These are phyloP conservation scores for Pleomassaria siparia DNA, from an alignment of 2,329 filamentous ascomycete genomes.

Conservation along the genomic window DNA sequence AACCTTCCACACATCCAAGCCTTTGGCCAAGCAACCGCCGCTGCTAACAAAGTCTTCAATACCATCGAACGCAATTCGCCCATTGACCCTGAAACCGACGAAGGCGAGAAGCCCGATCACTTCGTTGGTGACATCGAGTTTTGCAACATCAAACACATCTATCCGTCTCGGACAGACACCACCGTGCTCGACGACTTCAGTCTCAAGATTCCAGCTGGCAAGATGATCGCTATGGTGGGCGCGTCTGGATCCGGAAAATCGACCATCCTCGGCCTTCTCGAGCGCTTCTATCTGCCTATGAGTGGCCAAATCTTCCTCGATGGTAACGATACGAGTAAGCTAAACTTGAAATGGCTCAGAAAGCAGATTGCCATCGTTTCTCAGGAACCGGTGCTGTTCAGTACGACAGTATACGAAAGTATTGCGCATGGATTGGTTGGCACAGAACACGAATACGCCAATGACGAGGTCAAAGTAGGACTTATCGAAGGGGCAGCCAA, in stretches of 20 bases:
- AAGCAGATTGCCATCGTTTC: conserved; percentile 91
- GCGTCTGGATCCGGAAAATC: conserved; percentile 94
- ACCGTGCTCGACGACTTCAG: conserved; percentile 83
- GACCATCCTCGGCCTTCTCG: conserved; percentile 89
- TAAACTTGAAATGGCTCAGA: conserved; percentile 89
- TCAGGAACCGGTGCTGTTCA: conserved; percentile 90
- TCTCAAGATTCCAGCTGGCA: conserved; percentile 80
- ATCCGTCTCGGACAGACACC: conserved; percentile 89
- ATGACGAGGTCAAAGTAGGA: conserved; percentile 67
- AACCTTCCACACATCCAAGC: conserved; percentile 74
- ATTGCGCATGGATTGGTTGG: conserved; percentile 90
- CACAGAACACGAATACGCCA: conserved; percentile 67
- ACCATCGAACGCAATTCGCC: conserved; percentile 90
- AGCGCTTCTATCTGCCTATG: conserved; percentile 92
- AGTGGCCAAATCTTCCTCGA: conserved; percentile 78
- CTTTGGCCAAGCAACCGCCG: conserved; percentile 79
- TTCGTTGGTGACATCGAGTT: conserved; percentile 80
- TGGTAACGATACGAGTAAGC: conserved; percentile 73
- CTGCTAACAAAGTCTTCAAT: conserved; percentile 87
- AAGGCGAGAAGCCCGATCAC: conserved; percentile 71
- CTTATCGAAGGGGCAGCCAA: conserved; percentile 79
- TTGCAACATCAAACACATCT: conserved; percentile 84
- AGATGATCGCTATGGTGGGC: conserved; percentile 90
- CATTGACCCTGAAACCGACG: conserved; percentile 71
- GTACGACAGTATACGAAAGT: conserved; percentile 84